Percentiles rank a stretch among this genome's conserved stretches.
These are phyloP conservation scores for Russula sp. DNA, from an alignment of 768 basidiomycete species.

Conservation along the genomic window DNA sequence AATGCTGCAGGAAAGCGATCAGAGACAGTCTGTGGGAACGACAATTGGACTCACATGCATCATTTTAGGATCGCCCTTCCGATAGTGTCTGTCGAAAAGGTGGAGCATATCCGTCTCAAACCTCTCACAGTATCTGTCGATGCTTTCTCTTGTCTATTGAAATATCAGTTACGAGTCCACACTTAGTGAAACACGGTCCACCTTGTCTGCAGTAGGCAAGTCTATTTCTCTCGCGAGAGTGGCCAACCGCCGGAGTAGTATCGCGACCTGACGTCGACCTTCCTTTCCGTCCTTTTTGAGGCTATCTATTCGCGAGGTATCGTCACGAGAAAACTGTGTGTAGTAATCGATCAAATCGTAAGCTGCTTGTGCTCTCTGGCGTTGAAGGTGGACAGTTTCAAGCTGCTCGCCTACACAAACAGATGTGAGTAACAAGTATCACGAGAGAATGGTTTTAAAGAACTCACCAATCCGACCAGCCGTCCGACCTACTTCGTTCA, in stretches of 20 bases:
- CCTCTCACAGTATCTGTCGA: slow-evolving; percentile 97
- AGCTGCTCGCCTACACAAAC: slow-evolving; percentile 78
- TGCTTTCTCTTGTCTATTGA: slow-evolving; percentile 79
- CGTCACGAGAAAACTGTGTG: slow-evolving; percentile 83
- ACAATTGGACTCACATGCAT: slow-evolving; percentile 72
- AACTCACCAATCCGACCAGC: slow-evolving; percentile 86
- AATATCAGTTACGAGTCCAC: background rate
- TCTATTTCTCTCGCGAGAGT: slow-evolving; percentile 94
- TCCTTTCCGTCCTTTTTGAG: slow-evolving; percentile 86
- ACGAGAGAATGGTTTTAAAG: background rate
- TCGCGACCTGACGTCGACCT: slow-evolving; percentile 84
- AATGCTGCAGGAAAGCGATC: slow-evolving; percentile 59
- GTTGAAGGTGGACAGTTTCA: slow-evolving; percentile 88
- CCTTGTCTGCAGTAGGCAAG: slow-evolving; percentile 76
- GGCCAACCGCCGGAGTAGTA: slow-evolving; percentile 78
- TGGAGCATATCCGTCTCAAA: slow-evolving; percentile 99
- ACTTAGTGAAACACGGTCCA: slow-evolving; percentile 36
- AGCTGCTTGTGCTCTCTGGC: slow-evolving; percentile 91
- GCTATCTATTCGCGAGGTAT: slow-evolving; percentile 69
- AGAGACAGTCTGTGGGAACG: background rate
- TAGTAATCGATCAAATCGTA: slow-evolving; percentile 93
- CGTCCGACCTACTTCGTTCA: slow-evolving; percentile 91
- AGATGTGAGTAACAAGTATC: slow-evolving; percentile 15
- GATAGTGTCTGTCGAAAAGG: slow-evolving; percentile 92
- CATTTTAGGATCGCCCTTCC: slow-evolving; percentile 97